Evolutionary conservation across 352 stramenopile species (phyloP), one percentile per base, ranked within the genome.

Genomic region (Chrysophaeum taylorii): DNA sequence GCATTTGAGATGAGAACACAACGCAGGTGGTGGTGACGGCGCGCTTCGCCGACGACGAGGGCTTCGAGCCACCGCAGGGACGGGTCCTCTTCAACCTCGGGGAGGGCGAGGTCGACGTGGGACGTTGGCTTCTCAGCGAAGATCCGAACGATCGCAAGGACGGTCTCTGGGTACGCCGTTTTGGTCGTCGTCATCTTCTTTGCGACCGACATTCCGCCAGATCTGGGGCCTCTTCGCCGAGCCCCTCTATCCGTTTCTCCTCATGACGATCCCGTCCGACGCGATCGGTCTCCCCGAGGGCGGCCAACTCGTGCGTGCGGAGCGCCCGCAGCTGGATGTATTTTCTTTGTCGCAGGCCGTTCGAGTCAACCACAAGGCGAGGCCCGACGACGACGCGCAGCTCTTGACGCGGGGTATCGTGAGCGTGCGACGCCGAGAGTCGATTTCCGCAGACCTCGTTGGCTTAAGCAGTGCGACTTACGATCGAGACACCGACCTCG

Each of bases 221-320:
- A 50, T 72, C 50, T 72, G 68, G 68, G 68, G 68, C 4, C 68
- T 72, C 31, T 72, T 72, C 35, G 52, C n/a, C 2, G 68, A 72
- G 37, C 68, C 68, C n/a, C 68, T 72, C 21, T 72, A 68, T 29
- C 68, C 68, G 33, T 72, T 60, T 27, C 50, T 72, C 14, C 62
- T 68, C n/a, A 23, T 72, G 21, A 50, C 68, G 41, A 31, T 72
- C 15, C 33, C 41, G 2, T 27, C 2, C 5, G 31, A 16, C 9
- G 2, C 4, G 14, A 16, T 66, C 14, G 57, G 57, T 4, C 36
- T 66, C 14, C 57, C 57, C 2, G 27, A 42, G 9, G 57, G 57
- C 33, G 57, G 57, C 7, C 33, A 9, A 1, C n/a, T 66, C n/a
- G n/a, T n/a, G n/a, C n/a, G n/a, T n/a, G n/a, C n/a, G n/a, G n/a